phyloP scores from a whole-genome alignment of 1,139 yeast genomes.

The Arxiozyma bovina region DNA sequence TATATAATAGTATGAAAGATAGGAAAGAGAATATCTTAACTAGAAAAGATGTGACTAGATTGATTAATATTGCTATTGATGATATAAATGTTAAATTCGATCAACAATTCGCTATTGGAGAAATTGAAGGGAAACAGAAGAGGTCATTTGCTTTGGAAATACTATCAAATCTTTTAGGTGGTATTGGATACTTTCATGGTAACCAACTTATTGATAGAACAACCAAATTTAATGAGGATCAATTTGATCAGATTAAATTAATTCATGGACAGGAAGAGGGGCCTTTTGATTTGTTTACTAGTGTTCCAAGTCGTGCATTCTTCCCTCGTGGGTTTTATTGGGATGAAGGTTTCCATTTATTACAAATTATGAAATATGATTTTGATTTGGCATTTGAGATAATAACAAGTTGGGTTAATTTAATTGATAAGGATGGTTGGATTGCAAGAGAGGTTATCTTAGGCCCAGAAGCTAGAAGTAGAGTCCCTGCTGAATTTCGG shows the following conservation, averaged over 20 bases:
- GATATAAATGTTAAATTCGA: constrained; percentile 51
- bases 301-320: constrained; percentile 88
- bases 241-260: constrained; percentile 47
- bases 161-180: constrained; percentile 78
- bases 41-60: constrained; percentile 34
- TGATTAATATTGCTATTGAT: constrained; percentile 34
- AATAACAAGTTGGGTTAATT: constrained; percentile 74
- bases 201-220: constrained; percentile 73
- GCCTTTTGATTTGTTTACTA: constrained; percentile 63
- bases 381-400: constrained; percentile 77
- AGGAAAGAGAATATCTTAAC: constrained; percentile 39
- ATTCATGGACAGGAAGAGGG: constrained; percentile 49
- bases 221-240: constrained; percentile 57
- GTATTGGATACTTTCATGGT: constrained; percentile 85
- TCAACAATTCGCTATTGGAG: constrained; percentile 41
- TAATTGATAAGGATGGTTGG: constrained; percentile 95
- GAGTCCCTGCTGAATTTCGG: constrained; percentile 80
- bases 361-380: constrained; percentile 77
- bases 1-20: constrained; percentile 41
- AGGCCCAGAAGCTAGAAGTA: constrained; percentile 82
- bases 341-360: constrained; percentile 96
- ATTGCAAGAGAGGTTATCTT: constrained; percentile 91
- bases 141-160: constrained; percentile 63
- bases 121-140: constrained; percentile 35
- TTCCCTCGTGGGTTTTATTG: constrained; percentile 96